Evolutionary conservation across 2,329 filamentous ascomycete genomes (phyloP), one percentile per base, ranked within the genome.

Genomic region (Fusarium vanettenii): DNA sequence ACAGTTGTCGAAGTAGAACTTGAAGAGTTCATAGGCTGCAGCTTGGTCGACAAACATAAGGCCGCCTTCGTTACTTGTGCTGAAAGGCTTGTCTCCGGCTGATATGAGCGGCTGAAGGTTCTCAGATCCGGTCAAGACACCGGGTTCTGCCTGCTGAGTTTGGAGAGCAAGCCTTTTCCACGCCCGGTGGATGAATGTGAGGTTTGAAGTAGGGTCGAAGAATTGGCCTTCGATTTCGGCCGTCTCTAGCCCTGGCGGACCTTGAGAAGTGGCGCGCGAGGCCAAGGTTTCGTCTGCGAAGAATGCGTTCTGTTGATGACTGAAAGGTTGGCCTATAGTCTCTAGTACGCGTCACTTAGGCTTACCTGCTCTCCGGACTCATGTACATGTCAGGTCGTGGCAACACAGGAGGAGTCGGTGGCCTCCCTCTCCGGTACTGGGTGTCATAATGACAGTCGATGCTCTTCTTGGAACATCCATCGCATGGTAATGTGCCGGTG

Each of bases 1-100:
- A 20, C 88, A 89, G 71, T 87, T 88, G 55, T 91, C 89, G 74
- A 91, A 91, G 72, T 91, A 91, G 25, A 88, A 83, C 6, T 75
- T 67, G 45, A 82, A 64, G 16, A 82, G 73, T 2, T 77, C 68
- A 10, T 67, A 52, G 13, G 76, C 72, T 2, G 66, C 41, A 1
- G 73, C 55, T 3, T 65, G 70, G 5, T 76, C 66, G 7, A 77
- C 75, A 6, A 80, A 69, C 11, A 74, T 66, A 18, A 74, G 62
- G 13, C 43, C 33, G 6, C 70, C 52, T 13, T 68, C 64, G 1
- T 52, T 29, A 6, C 73, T 39, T 5, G 67, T 61, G 8, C 65
- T 69, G 20, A 82, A 81, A 3, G 82, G 79, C 35, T 79, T 79
- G 59, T 81, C 78, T 1, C 81, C 80, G 4, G 80, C 78, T 4